phyloP scores from a whole-genome alignment of 768 basidiomycete species.

The Leccinum pellstonianum region DNA sequence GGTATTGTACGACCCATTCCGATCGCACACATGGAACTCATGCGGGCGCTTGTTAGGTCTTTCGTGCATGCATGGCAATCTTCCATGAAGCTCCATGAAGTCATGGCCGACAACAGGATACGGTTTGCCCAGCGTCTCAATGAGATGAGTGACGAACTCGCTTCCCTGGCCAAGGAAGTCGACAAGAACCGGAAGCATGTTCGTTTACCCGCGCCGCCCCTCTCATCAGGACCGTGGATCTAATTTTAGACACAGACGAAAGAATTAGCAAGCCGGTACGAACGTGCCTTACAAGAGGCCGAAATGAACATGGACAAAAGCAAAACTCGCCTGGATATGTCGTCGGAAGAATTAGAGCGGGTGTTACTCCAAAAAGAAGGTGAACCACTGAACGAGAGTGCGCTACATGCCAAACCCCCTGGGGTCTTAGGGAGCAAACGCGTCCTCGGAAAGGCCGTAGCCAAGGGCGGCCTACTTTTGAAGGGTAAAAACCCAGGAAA shows the following conservation, averaged over 20 bases:
- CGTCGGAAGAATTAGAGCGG: conserved; percentile 93
- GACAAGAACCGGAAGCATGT: conserved; percentile 93
- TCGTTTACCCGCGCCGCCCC: conserved; percentile 14
- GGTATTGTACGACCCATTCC: conserved; percentile 50
- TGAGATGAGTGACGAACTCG: conserved; percentile 97
- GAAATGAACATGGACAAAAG: conserved; percentile 85
- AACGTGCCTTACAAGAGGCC: conserved; percentile 84
- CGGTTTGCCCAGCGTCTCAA: conserved; percentile 83
- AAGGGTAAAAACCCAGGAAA: conserved; percentile 94
- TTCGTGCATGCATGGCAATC: conserved; percentile 88
- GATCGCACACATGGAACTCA: conserved; percentile 13
- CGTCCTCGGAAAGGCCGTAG: conserved; percentile 86
- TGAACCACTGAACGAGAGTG: conserved; percentile 83
- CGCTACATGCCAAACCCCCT: conserved; percentile 59
- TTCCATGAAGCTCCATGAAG: conserved; percentile 84
- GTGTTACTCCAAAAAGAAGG: conserved; percentile 93
- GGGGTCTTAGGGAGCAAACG: conserved; percentile 68
- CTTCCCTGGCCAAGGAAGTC: conserved; percentile 82
- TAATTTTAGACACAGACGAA: conserved; percentile 62
- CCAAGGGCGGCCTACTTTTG: conserved; percentile 83
- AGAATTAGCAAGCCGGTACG: conserved; percentile 85
- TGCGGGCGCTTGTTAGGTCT: conserved; percentile 25
- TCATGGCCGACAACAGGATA: conserved; percentile 85
- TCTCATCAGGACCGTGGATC: not conserved
- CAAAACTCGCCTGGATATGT: conserved; percentile 80